Evolutionary conservation across 495 filamentous ascomycete species (phyloP).

Genomic region (Penicillium egyptiacum): DNA sequence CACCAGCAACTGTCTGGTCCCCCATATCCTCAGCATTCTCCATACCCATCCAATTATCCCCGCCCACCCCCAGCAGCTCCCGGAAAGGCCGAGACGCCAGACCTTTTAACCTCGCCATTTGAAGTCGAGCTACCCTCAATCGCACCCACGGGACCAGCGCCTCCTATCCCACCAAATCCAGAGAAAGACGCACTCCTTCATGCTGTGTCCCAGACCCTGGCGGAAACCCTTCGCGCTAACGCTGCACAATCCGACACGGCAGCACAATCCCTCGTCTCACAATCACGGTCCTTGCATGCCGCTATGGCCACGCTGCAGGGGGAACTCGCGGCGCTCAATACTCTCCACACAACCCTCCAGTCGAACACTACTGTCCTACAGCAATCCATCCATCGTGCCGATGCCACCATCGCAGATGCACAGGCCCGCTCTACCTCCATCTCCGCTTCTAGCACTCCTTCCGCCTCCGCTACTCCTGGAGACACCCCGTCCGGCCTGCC

Average conservation of each 20-base stretch:
- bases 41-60: slow-evolving; percentile 22
- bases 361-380: slow-evolving; percentile 78
- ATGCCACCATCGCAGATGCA: slow-evolving; percentile 70
- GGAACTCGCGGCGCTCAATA: slow-evolving; percentile 68
- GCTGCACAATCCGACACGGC: slow-evolving; percentile 66
- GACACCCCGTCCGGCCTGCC: slow-evolving; percentile 48
- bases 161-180: slow-evolving; percentile 92
- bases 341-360: slow-evolving; percentile 65
- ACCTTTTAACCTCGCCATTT: slow-evolving; percentile 71
- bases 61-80: slow-evolving; percentile 32
- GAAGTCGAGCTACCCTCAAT: slow-evolving; percentile 62
- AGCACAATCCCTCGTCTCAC: slow-evolving; percentile 70
- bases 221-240: slow-evolving; percentile 62
- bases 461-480: slow-evolving; percentile 11
- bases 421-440: slow-evolving; percentile 46
- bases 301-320: slow-evolving; percentile 64
- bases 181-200: slow-evolving; percentile 89
- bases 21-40: slow-evolving; percentile 21
- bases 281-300: slow-evolving; percentile 71
- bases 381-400: slow-evolving; percentile 73
- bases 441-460: slow-evolving; percentile 29
- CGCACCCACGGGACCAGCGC: slow-evolving; percentile 59
- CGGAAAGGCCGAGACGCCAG: slow-evolving; percentile 52
- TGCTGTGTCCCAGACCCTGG: slow-evolving; percentile 68
- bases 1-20: slow-evolving; percentile 16